Base-by-base conservation (phyloP, 306 rosid species). In the Vigna trinervia region DNA sequence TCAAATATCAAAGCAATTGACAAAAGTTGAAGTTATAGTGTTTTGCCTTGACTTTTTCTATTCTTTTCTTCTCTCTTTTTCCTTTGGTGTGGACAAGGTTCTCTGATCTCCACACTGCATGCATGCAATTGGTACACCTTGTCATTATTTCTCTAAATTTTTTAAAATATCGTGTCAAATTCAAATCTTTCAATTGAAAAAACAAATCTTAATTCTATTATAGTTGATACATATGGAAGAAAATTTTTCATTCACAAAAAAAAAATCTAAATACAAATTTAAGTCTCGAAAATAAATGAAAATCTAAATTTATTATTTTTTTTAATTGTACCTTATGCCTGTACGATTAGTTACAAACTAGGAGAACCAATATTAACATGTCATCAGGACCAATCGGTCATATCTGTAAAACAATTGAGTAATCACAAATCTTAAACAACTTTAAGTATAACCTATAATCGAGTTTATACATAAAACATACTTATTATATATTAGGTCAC, bases 101-200 rank as follows among this genome's bases (percentile, higher is more conserved):
- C 66, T 76, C 46, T 76, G 69, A 6, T 56, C 20, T 63, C 48
- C 69, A 17, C 38, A 17, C 38, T 82, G 82, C 85, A 82, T 82
- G 82, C 85, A 82, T 53, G 81, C 60, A 43, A 60, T 75, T 75
- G 68, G 53, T 81, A 48, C 20, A 45, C 28, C 17, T 30, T 30
- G 4, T 30, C 5, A 30, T 30, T 30, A 30, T 30, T 30, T 30
- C 0, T 30, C 6, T 34, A 34, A 34, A 7, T 1, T 8, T 39
- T 22, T 39, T 26, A 12, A 28, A 58, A 57, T 57, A 4, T 11
- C 4, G 8, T 22, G 0, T 57, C 3, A 22, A 56, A 2, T 19
- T 56, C 13, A 53, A 17, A 51, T 36, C 39, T 34, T 34, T 34
- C 39, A 32, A 32, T 0, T 3, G 0, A 32, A 34, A 34, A 3